These are phyloP conservation scores for Acorus gramineus DNA, from an alignment of 106 monocot species.

Conservation along the genomic window DNA sequence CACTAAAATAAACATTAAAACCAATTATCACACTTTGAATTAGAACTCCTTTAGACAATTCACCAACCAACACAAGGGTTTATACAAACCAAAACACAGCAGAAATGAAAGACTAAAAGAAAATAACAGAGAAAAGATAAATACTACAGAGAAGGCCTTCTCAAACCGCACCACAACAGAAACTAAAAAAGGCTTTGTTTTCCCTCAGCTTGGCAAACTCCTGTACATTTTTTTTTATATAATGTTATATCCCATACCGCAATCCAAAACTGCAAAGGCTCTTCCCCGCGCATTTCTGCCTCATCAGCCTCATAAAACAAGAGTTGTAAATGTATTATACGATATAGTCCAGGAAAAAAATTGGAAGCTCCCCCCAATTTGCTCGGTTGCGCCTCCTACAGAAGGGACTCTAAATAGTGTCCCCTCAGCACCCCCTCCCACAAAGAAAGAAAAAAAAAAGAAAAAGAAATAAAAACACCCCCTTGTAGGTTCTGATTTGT, in stretches of 20 bases:
- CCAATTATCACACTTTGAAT: too few species aligned
- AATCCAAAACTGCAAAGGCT: conserved; percentile 18
- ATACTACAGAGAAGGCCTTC: conserved; percentile 13
- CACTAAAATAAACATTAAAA: too few species aligned
- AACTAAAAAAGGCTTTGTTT: not conserved
- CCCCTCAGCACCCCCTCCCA: not conserved
- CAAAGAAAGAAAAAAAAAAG: not conserved
- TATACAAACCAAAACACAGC: too few species aligned
- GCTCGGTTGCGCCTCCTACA: not conserved
- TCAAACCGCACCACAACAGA: not conserved
- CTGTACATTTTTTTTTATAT: conserved; percentile 11
- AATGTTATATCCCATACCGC: conserved; percentile 1
- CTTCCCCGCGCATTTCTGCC: conserved; percentile 14
- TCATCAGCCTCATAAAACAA: not conserved
- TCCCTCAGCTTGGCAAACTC: conserved; percentile 5
- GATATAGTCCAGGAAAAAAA: not conserved
- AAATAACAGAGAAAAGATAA: conserved; percentile 4
- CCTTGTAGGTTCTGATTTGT: not conserved
- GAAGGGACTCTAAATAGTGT: not conserved
- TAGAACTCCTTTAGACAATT: too few species aligned
- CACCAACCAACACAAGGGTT: too few species aligned
- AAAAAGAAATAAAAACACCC: not conserved
- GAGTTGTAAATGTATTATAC: not conserved
- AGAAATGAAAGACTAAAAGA: too few species aligned
- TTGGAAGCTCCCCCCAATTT: not conserved